Percentiles rank a stretch among this genome's conserved stretches.
Evolutionary conservation across 352 stramenopile genomes (phyloP).

Genomic region (Hyphochytrium catenoides): DNA sequence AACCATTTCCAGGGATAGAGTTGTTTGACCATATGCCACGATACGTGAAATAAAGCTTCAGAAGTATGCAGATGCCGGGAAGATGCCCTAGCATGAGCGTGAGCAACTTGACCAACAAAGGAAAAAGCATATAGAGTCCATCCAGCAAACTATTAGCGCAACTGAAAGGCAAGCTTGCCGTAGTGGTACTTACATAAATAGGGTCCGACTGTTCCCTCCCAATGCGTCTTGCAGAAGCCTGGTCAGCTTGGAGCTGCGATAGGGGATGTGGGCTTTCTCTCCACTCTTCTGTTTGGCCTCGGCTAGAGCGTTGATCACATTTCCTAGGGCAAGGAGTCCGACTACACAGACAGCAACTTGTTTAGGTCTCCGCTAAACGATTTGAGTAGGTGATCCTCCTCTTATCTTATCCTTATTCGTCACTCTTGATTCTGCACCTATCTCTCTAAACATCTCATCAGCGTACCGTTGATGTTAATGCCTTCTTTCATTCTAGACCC

Average conservation of each 20-base stretch:
- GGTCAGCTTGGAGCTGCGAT: conserved; percentile 51
- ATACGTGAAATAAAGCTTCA: too few species aligned
- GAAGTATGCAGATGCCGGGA: too few species aligned
- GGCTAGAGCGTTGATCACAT: conserved; percentile 59
- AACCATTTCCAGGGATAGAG: too few species aligned
- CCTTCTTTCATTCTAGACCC: conserved; percentile 62
- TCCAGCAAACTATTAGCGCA: background rate
- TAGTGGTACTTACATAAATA: conserved; percentile 39
- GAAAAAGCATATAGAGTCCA: conserved; percentile 3
- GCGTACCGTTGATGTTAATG: conserved; percentile 55
- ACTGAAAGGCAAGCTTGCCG: background rate
- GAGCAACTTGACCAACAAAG: too few species aligned
- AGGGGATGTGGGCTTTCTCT: conserved; percentile 22
- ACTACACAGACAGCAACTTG: conserved; percentile 13
- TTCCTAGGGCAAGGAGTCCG: conserved; percentile 43
- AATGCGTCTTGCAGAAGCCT: conserved; percentile 51
- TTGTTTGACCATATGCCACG: too few species aligned
- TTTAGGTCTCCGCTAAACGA: background rate
- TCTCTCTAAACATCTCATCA: too few species aligned
- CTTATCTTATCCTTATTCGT: too few species aligned
- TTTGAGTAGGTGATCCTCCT: too few species aligned
- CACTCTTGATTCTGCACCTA: too few species aligned
- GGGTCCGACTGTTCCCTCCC: conserved; percentile 54
- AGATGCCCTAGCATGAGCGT: too few species aligned
- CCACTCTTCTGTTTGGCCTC: conserved; percentile 24